phyloP scores from a whole-genome alignment of 2,329 filamentous ascomycete species.

The Neurospora sp. region DNA sequence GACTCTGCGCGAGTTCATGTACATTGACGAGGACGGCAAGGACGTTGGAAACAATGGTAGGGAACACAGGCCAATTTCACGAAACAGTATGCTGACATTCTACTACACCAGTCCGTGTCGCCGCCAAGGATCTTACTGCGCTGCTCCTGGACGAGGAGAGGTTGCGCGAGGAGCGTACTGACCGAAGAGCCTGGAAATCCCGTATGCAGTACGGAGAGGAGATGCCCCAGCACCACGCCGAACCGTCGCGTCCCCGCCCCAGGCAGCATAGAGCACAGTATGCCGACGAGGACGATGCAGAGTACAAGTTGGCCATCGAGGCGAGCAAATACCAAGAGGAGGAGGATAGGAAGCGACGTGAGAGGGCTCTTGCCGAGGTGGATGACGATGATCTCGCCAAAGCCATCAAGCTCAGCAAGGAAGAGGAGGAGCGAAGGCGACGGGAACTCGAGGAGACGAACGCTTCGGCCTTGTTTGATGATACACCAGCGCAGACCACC shows the following conservation, averaged over 20 bases:
- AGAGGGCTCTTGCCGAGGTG: constrained; percentile 44
- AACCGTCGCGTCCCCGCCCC: constrained; percentile 38
- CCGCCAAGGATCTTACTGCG: constrained; percentile 89
- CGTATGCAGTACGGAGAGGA: constrained; percentile 63
- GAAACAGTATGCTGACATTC: neutral
- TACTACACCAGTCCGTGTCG: constrained; percentile 65
- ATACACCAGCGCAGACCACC: constrained; percentile 48
- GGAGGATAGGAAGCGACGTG: constrained; percentile 70
- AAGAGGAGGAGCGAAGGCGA: constrained; percentile 84
- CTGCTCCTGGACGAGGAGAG: constrained; percentile 91
- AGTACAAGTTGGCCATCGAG: constrained; percentile 84
- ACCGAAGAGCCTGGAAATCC: constrained; percentile 93
- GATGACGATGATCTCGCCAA: constrained; percentile 83
- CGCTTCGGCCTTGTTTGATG: constrained; percentile 79
- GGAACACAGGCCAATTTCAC: constrained; percentile 17
- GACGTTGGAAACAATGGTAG: constrained; percentile 95
- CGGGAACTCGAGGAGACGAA: constrained; percentile 82
- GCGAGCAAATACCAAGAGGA: constrained; percentile 94
- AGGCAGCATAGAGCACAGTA: constrained; percentile 27
- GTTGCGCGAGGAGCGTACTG: constrained; percentile 77
- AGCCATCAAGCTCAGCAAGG: constrained; percentile 87
- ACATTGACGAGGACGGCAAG: constrained; percentile 87
- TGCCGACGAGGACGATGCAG: constrained; percentile 75
- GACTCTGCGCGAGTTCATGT: constrained; percentile 92
- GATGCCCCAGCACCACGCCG: constrained; percentile 30